phyloP scores from a whole-genome alignment of 2,329 filamentous ascomycete genomes.

The Hypocrella siamensis region DNA sequence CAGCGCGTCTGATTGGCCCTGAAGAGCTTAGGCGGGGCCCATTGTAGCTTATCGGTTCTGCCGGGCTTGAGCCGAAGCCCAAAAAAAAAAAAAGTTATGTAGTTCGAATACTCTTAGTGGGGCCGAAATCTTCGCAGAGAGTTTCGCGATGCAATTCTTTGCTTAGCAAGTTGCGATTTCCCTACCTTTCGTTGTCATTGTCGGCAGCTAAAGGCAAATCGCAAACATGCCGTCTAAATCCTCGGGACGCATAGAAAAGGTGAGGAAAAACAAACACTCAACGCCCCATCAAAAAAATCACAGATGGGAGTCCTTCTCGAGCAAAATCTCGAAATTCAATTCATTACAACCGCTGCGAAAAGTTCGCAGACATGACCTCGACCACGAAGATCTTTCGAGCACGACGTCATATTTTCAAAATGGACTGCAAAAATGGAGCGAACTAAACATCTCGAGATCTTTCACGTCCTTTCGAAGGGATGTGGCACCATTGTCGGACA shows the following conservation, averaged over 20 bases:
- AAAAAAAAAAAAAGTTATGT: too few species aligned
- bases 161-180: too few species aligned
- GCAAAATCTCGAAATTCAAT: conserved; percentile 80
- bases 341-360: conserved; percentile 80
- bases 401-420: conserved; percentile 78
- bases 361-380: conserved; percentile 71
- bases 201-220: too few species aligned
- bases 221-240: conserved; percentile 44
- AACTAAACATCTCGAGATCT: conserved; percentile 73
- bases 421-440: conserved; percentile 74
- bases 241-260: conserved; percentile 53
- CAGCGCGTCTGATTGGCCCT: too few species aligned
- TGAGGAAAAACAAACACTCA: conserved; percentile 51
- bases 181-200: too few species aligned
- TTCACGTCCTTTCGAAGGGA: conserved; percentile 67
- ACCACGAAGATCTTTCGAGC: conserved; percentile 58
- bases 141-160: too few species aligned
- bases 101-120: too few species aligned
- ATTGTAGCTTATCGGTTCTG: too few species aligned
- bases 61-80: too few species aligned
- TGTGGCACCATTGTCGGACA: conserved; percentile 68
- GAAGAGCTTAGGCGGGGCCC: too few species aligned
- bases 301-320: conserved; percentile 80
- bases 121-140: too few species aligned
- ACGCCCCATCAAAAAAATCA: conserved; percentile 71